Evolutionary conservation across 805 yeast species (phyloP).

Genomic region (Wickerhamomyces rabaulensis): DNA sequence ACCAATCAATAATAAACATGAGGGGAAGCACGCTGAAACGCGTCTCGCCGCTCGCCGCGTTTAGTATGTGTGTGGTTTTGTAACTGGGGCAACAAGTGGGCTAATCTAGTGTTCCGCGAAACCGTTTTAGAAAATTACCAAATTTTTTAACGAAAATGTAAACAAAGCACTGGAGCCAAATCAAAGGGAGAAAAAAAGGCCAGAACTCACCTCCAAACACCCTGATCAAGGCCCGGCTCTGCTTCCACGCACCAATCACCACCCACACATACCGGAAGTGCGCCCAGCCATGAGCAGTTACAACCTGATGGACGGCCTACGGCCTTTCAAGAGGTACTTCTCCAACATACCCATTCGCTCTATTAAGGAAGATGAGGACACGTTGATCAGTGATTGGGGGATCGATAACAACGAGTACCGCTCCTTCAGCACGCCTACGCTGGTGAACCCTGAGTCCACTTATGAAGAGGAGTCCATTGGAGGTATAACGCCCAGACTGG

Average conservation of each 20-base stretch:
- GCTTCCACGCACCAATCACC: too few species aligned
- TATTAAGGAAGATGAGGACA: slow-evolving; percentile 3
- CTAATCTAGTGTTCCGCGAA: neutral
- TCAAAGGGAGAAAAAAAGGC: neutral
- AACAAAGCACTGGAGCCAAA: neutral
- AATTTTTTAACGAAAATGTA: neutral
- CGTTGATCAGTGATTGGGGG: slow-evolving; percentile 23
- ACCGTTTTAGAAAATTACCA: neutral
- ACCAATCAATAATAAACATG: too few species aligned
- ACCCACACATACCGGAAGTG: too few species aligned
- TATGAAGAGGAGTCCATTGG: slow-evolving; percentile 7
- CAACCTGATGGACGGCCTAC: slow-evolving; percentile 18
- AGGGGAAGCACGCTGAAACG: too few species aligned
- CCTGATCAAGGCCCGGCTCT: too few species aligned
- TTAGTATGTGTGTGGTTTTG: too few species aligned
- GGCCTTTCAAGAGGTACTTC: slow-evolving; percentile 21
- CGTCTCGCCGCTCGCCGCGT: too few species aligned
- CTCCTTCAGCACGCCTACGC: slow-evolving; percentile 22
- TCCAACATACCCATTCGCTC: slow-evolving; percentile 6
- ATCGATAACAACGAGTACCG: slow-evolving; percentile 14
- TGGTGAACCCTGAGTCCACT: slow-evolving; percentile 13
- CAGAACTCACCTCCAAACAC: too few species aligned
- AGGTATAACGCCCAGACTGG: neutral
- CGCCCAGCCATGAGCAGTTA: neutral
- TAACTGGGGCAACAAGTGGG: neutral